phyloP scores from a whole-genome alignment of 2,329 filamentous ascomycete species.

The Arthrinium puccinioides region DNA sequence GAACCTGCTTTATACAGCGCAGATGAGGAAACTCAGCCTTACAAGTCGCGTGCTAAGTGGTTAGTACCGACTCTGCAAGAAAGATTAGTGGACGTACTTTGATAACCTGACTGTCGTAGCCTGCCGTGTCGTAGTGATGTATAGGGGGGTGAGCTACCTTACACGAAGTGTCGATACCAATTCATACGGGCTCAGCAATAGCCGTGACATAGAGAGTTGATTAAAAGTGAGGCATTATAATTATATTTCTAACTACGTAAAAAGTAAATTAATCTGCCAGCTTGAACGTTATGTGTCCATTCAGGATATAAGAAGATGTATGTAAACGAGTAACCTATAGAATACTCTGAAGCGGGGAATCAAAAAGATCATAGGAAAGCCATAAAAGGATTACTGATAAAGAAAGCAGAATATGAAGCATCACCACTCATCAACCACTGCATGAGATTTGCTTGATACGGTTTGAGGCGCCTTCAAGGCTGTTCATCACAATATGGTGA shows the following conservation, averaged over 20 bases:
- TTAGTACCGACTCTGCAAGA: not conserved
- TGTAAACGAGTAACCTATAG: not conserved
- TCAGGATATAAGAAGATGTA: not conserved
- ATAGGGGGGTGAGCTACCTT: not conserved
- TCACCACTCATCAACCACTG: not conserved
- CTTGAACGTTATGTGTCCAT: not conserved
- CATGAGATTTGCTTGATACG: not conserved
- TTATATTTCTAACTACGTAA: not conserved
- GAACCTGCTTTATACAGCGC: not conserved
- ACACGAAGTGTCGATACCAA: no score
- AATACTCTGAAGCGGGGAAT: no score
- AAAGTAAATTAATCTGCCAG: not conserved
- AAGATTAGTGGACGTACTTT: not conserved
- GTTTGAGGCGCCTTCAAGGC: not conserved
- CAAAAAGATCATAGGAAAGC: no score
- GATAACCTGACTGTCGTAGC: not conserved
- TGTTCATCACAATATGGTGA: not conserved
- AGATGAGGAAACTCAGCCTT: not conserved
- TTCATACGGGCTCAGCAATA: no score
- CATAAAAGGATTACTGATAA: no score
- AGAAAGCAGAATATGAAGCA: not conserved
- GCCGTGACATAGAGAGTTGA: no score
- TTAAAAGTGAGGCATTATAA: not conserved
- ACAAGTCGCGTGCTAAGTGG: not conserved
- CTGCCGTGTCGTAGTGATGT: not conserved